Evolutionary conservation across 345 rosid genomes (phyloP), one percentile per base, ranked within the genome.

Genomic region (Leavenworthia alabamica): DNA sequence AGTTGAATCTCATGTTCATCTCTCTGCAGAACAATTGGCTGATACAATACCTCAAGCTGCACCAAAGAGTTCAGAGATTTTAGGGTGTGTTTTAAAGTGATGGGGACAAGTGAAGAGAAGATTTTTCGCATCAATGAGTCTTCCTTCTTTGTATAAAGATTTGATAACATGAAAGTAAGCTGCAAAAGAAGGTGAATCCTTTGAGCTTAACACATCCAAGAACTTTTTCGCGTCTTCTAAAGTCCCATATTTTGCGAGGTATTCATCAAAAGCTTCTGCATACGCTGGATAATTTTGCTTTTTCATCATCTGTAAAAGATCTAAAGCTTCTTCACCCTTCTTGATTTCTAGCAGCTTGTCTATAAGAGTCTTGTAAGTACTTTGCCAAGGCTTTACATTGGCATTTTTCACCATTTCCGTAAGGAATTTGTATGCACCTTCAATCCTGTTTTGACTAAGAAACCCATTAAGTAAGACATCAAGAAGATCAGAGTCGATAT

Each of bases 111-210:
- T 73, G 36, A 69, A 79, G 13, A 91, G 67, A 54, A 91, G 70
- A 70, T 88, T 80, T 60, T 79, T 78, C n/a, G 96, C 96, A 80
- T 86, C 96, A 35, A 85, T 67, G 33, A 81, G 80, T 74, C 95
- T 82, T 27, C 96, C 92, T 78, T 80, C 92, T 71, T 75, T 50
- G 19, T 80, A 83, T 70, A 91, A 88, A 52, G 84, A 71, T 70
- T 78, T 35, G 5, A 88, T 73, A 37, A 86, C 50, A 65, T 81
- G 62, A 57, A 62, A 46, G 70, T 80, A 88, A 2, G 95, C 85
- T 22, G 81, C 54, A 42, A 64, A 22, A 3, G 88, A 75, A 27
- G 98, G 95, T 68, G 73, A 75, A 32, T 82, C 71, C 74, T 84
- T 88, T 32, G 76, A 73, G 68, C 79, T 83, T 67, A 81, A 47